Conservation (phyloP, 352 stramenopile species). For the Phytophthora niederhauseri region DNA sequence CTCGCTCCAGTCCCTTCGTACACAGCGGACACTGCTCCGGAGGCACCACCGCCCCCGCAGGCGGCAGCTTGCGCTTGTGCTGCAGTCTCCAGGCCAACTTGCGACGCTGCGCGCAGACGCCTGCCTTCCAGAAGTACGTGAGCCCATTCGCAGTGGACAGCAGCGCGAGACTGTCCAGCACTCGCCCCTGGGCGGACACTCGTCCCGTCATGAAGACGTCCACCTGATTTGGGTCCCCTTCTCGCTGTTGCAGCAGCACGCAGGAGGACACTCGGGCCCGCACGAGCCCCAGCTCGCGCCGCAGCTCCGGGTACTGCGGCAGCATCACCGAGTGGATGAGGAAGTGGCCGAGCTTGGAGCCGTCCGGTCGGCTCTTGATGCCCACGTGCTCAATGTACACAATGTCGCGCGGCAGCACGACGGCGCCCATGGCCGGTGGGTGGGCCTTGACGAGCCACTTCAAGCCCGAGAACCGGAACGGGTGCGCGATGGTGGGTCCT, state of each 20-base stretch:
- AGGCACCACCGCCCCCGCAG: conserved; percentile 6
- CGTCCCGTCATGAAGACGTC: conserved; percentile 55
- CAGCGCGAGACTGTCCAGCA: conserved; percentile 48
- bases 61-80: conserved; percentile 29
- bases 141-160: conserved; percentile 42
- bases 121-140: conserved; percentile 41
- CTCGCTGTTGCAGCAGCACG: conserved; percentile 40
- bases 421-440: conserved; percentile 22
- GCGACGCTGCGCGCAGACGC: conserved; percentile 28
- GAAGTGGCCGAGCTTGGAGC: conserved; percentile 44
- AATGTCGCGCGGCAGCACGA: conserved; percentile 42
- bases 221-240: conserved; percentile 29
- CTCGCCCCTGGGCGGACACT: conserved; percentile 48
- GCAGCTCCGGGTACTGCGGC: conserved; percentile 39
- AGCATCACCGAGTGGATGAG: conserved; percentile 55
- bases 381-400: conserved; percentile 41
- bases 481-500: conserved; percentile 40
- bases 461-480: conserved; percentile 58
- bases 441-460: conserved; percentile 56
- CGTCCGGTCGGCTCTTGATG: conserved; percentile 30
- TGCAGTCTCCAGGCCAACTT: conserved; percentile 49
- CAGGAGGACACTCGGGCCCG: conserved; percentile 48
- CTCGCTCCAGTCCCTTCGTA: conserved; percentile 16
- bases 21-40: conserved; percentile 25
- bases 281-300: conserved; percentile 38